A percentile compares a stretch with the other conserved stretches of the same genome.
These are phyloP conservation scores for Oenanthe javanica DNA, from an alignment of 140 eudicot genomes.

Conservation along the genomic window DNA sequence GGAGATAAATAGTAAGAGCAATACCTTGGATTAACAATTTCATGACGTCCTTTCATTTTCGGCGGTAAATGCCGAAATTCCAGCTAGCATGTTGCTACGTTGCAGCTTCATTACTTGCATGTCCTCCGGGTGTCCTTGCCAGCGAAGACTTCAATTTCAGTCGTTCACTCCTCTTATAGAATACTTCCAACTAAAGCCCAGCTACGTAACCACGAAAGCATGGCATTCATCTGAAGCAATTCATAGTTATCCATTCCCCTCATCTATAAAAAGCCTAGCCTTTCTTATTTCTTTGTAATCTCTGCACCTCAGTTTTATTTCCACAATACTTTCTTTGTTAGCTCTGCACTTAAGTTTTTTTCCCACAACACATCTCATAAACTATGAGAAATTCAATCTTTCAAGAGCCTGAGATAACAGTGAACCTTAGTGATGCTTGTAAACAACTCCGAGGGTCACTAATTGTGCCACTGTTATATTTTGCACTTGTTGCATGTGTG, in stretches of 20 bases:
- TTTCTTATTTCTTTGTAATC: not conserved
- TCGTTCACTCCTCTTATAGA: constrained; percentile 28
- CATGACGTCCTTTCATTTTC: constrained; percentile 29
- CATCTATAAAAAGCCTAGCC: not conserved
- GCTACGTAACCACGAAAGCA: constrained; percentile 12
- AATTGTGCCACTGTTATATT: constrained; percentile 41
- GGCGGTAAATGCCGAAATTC: constrained; percentile 35
- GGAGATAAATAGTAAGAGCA: not conserved
- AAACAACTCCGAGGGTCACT: constrained; percentile 36
- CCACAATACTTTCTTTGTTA: not conserved
- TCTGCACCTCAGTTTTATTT: not conserved
- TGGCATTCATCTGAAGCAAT: not conserved
- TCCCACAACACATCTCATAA: not conserved
- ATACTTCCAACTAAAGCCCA: constrained; percentile 12
- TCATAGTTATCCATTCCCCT: constrained; percentile 9
- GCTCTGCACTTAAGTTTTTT: constrained; percentile 4
- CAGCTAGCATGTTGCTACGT: constrained; percentile 35
- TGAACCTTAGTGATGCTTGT: constrained; percentile 42
- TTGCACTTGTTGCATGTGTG: constrained; percentile 51
- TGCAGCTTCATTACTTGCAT: constrained; percentile 46
- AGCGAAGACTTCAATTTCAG: constrained; percentile 18
- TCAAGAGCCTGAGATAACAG: constrained; percentile 24
- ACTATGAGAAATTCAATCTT: constrained; percentile 45
- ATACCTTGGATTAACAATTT: constrained; percentile 8
- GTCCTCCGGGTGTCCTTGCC: constrained; percentile 38